Base-by-base conservation (phyloP, 1,139 yeast genomes). In the Debaryomyces singareniensis region DNA sequence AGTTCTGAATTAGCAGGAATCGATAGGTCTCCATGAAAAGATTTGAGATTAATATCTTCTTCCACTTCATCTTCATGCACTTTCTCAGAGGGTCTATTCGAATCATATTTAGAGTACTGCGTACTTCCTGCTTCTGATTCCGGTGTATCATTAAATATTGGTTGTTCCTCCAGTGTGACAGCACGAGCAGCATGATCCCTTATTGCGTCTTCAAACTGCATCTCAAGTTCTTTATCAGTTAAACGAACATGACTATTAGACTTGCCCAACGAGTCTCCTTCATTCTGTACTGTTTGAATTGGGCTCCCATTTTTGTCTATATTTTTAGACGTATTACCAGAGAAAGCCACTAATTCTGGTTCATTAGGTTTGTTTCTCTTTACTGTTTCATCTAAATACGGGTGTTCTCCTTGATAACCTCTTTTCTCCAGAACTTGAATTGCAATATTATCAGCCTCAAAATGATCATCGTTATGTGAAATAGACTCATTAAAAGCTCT, bases 1-100 rank as follows among this genome's bases (percentile, higher is more conserved):
- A 67, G 51, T 42, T 66, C 73, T 1, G 70, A 62, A 39, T 66
- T 53, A 1, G 68, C 65, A 2, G 69, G 69, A 2, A 62, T 58
- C 10, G 44, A 24, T 29, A 24, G 12, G 13, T 26, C 30, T 2
- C 18, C 28, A 13, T 25, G 29, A 13, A n/a, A 28, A n/a, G 23
- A 27, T n/a, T 24, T 21, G 5, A 29, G 13, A n/a, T n/a, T n/a
- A n/a, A n/a, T n/a, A n/a, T n/a, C n/a, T 13, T 24, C 28, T 5
- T 28, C 32, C n/a, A 24, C 23, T 13, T 35, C 29, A 18, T 30
- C 34, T 5, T 24, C 4, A 3, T 12, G n/a, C 9, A 12, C 14
- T 7, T 13, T 23, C 11, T 23, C 25, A 7, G 13, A 23, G n/a
- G n/a, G n/a, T 7, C 25, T 7, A 18, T n/a, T 18, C 9, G 9